Evolutionary conservation across 768 basidiomycete genomes (phyloP).

Genomic region (Boletus huronensis): DNA sequence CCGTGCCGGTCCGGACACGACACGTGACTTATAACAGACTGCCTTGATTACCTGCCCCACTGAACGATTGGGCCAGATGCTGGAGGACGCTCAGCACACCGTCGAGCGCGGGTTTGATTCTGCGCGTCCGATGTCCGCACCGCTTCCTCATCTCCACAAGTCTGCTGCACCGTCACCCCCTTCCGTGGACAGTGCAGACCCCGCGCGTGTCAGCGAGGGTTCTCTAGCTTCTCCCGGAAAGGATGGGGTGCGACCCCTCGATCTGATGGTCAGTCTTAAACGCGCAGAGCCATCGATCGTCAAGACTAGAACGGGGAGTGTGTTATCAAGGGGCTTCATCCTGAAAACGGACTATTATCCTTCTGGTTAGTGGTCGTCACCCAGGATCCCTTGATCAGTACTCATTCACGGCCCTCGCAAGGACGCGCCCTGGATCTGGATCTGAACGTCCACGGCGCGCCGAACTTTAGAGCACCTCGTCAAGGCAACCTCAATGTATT

Average conservation of each 20-base stretch:
- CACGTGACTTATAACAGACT: constrained; percentile 17
- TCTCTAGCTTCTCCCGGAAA: background rate
- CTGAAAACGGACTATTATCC: constrained; percentile 92
- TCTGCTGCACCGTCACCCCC: constrained; percentile 4
- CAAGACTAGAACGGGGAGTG: constrained; percentile 79
- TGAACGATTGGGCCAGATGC: background rate
- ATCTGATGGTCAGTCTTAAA: constrained; percentile 60
- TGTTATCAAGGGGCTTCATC: constrained; percentile 85
- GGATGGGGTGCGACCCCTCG: constrained; percentile 37
- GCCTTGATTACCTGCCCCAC: background rate
- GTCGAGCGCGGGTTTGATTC: background rate
- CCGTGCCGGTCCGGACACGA: too few species aligned
- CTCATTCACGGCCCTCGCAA: constrained; percentile 27
- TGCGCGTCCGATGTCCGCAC: constrained; percentile 9
- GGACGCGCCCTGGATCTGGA: constrained; percentile 89
- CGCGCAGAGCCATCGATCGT: constrained; percentile 72
- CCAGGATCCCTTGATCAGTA: background rate
- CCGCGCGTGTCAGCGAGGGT: constrained; percentile 1
- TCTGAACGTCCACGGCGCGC: constrained; percentile 89
- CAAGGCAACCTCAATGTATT: constrained; percentile 84
- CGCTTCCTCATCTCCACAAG: constrained; percentile 7
- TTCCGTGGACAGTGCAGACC: constrained; percentile 1
- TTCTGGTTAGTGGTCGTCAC: constrained; percentile 46
- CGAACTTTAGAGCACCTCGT: constrained; percentile 87
- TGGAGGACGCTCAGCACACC: background rate